Evolutionary conservation across 1,139 yeast genomes (phyloP), one percentile per base, ranked within the genome.

Genomic region (Taphrina pruni): DNA sequence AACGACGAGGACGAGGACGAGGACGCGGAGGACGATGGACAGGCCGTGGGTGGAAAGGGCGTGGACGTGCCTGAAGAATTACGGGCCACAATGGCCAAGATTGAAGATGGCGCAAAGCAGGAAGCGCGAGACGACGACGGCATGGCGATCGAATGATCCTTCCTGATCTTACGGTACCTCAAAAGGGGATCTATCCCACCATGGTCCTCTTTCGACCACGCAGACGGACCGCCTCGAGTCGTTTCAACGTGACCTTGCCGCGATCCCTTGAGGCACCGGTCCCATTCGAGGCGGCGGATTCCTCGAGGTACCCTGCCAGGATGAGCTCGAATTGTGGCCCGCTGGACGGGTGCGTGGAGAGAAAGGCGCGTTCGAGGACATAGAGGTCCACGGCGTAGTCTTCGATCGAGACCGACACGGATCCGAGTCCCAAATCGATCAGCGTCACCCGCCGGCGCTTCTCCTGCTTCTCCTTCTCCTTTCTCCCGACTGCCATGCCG

Each of bases 371-470:
- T 77, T 95, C 99, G 72, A 95, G 80, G 9, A 95, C 98, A 75
- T 94, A 95, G 71, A 95, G 78, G 77, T 95, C 99, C 17, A 95
- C 99, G 1, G 99, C 98, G 77, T 91, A 92, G 76, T 94, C 98
- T 75, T 95, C 99, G 0, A 90, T 84, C 72, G 91, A 77, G 0
- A 85, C 84, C 0, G 96, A 87, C 70, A 87, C 87, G n/a, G 92
- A 86, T 6, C 90, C 86, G 21, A 95, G 82, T 0, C 99, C 99
- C 79, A 95, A 94, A 76, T 95, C 99, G 71, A 95, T 95, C 75
- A 94, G 79, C 55, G 83, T 85, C 0, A 96, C 60, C 62, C 70
- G 26, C 14, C 43, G 32, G 2, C 32, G 32, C 32, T 26, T 26
- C 32, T 26, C 17, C 17, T 17, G 17, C 17, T 17, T 17, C 17